A percentile compares a stretch with the other conserved stretches of the same genome.
Conservation (phyloP, 176 grass and related monocot genomes). For the Juncus effusus region DNA sequence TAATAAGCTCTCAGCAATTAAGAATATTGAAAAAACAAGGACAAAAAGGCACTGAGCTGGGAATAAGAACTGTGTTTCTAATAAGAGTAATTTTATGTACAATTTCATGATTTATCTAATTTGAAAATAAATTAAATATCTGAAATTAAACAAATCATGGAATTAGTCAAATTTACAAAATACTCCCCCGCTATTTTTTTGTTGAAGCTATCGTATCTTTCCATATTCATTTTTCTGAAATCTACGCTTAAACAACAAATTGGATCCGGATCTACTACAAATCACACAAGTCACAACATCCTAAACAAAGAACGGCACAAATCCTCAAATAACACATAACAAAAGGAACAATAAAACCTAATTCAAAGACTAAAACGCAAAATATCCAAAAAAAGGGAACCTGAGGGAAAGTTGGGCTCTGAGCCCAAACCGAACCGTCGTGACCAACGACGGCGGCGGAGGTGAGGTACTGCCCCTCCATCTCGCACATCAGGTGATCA, state of each 20-base stretch:
- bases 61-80: no score
- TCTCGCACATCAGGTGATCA: constrained; percentile 84
- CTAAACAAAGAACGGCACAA: background rate
- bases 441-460: constrained; percentile 67
- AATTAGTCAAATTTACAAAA: no score
- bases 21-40: no score
- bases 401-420: constrained; percentile 54
- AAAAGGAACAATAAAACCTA: background rate
- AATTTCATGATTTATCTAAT: no score
- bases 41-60: no score
- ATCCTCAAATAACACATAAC: background rate
- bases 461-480: constrained; percentile 57
- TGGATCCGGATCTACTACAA: constrained; percentile 33
- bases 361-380: no score
- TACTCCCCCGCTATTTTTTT: no score
- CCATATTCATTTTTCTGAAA: background rate
- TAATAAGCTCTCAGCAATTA: no score
- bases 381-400: constrained; percentile 13
- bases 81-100: no score
- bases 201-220: no score
- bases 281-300: background rate
- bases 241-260: constrained; percentile 4
- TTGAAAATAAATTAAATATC: no score
- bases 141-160: no score
- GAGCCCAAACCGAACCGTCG: constrained; percentile 71